Evolutionary conservation across 2,329 filamentous ascomycete genomes (phyloP).

Genomic region (Aureobasidium sp.): DNA sequence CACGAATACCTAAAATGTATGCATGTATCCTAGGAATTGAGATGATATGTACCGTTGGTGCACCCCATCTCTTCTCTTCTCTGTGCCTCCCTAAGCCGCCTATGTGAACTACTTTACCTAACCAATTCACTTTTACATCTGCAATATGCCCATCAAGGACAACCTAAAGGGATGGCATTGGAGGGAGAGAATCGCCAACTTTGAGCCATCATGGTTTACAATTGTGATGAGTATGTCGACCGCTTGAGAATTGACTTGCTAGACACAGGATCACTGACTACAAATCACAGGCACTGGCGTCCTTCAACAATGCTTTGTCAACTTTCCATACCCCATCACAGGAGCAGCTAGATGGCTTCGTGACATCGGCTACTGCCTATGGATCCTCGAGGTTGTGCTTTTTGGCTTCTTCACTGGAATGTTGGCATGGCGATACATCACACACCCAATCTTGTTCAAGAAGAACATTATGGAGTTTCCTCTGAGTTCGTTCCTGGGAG

Average conservation of each 20-base stretch:
- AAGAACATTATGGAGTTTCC: constrained; percentile 22
- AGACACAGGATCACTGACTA: not conserved
- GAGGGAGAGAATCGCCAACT: constrained; percentile 21
- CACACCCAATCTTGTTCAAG: constrained; percentile 20
- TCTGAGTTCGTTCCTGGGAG: constrained; percentile 22
- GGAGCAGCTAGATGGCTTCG: constrained; percentile 19
- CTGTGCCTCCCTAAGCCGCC: not conserved
- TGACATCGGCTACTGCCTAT: constrained; percentile 22
- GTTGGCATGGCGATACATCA: constrained; percentile 18
- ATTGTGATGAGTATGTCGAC: constrained; percentile 21
- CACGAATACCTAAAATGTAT: not conserved
- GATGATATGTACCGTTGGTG: not conserved
- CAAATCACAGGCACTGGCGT: constrained; percentile 6
- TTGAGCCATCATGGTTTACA: constrained; percentile 24
- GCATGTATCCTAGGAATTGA: not conserved
- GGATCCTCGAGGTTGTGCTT: constrained; percentile 23
- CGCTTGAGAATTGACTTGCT: not conserved
- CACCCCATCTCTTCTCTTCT: not conserved
- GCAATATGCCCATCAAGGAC: not conserved
- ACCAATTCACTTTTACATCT: not conserved
- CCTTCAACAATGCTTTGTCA: constrained; percentile 19
- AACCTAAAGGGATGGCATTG: constrained; percentile 16
- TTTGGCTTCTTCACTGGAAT: constrained; percentile 22
- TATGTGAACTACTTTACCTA: not conserved
- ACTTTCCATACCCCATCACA: constrained; percentile 22